phyloP scores from a whole-genome alignment of 495 filamentous ascomycete genomes.

The Physcia stellaris region DNA sequence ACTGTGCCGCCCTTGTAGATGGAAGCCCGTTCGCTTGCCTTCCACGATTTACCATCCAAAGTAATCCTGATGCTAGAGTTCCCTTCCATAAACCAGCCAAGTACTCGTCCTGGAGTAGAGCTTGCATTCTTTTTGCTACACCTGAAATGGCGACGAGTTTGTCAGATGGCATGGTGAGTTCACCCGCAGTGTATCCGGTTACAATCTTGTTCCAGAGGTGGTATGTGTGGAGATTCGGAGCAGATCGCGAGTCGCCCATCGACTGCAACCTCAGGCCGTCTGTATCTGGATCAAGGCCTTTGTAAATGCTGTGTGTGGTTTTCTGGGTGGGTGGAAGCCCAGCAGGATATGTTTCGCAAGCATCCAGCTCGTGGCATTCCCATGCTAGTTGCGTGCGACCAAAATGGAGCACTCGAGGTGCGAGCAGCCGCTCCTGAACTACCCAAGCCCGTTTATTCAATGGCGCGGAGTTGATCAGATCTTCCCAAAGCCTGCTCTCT shows the following conservation, averaged over 20 bases:
- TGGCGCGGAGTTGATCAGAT: neutral
- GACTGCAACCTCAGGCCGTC: neutral
- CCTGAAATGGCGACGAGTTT: conserved; percentile 6
- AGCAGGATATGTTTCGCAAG: neutral
- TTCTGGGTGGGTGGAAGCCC: too few relatives aligned
- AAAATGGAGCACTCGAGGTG: conserved; percentile 17
- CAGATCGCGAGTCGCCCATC: neutral
- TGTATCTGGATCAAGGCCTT: neutral
- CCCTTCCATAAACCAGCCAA: conserved; percentile 3
- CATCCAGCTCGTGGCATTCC: conserved; percentile 14
- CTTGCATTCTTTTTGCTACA: neutral
- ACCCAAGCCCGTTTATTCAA: conserved; percentile 22
- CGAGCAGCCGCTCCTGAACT: conserved; percentile 21
- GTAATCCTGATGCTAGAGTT: neutral
- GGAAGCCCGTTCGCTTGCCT: neutral
- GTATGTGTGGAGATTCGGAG: neutral
- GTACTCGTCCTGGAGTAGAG: neutral
- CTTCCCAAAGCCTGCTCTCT: neutral
- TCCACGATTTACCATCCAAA: neutral
- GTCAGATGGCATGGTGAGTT: conserved; percentile 2
- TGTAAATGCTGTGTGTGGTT: neutral
- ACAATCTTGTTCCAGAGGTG: neutral
- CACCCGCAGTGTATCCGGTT: neutral
- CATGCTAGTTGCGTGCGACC: conserved; percentile 16
- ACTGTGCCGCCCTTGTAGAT: neutral